These are phyloP conservation scores for Coffea humblotiana DNA, from an alignment of 305 asterid genomes.

Conservation along the genomic window DNA sequence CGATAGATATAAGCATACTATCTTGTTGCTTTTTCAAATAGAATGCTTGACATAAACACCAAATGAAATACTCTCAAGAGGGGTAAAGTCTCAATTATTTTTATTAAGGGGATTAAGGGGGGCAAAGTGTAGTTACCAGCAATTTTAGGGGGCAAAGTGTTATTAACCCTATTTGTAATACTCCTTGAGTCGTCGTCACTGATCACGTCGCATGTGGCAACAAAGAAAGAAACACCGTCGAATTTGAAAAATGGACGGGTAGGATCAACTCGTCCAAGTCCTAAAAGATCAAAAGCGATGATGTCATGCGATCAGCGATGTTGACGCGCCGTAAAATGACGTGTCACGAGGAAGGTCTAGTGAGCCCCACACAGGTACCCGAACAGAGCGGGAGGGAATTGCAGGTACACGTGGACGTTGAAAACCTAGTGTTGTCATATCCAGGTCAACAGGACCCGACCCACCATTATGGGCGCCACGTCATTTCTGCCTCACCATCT, in stretches of 20 bases:
- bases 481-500: slow-evolving; percentile 27
- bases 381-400: slow-evolving; percentile 31
- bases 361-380: slow-evolving; percentile 21
- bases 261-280: background rate
- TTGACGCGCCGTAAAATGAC: slow-evolving; percentile 35
- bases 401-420: slow-evolving; percentile 25
- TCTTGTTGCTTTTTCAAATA: no score
- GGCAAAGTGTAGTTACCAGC: no score
- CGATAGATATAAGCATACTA: no score
- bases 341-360: slow-evolving; percentile 23
- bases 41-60: no score
- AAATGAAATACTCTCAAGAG: no score
- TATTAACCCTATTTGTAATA: no score
- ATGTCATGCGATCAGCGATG: slow-evolving; percentile 18
- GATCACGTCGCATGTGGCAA: background rate
- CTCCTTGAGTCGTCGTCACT: background rate
- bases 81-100: no score
- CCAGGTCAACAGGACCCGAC: slow-evolving; percentile 17
- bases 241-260: slow-evolving; percentile 6
- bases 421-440: slow-evolving; percentile 23
- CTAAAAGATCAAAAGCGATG: slow-evolving; percentile 3
- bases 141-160: no score
- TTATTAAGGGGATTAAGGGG: no score
- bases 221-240: background rate
- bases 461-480: slow-evolving; percentile 18